A percentile compares a stretch with the other conserved stretches of the same genome.
Evolutionary conservation across 2,329 filamentous ascomycete genomes (phyloP).

Genomic region (Rosellinia necatrix): DNA sequence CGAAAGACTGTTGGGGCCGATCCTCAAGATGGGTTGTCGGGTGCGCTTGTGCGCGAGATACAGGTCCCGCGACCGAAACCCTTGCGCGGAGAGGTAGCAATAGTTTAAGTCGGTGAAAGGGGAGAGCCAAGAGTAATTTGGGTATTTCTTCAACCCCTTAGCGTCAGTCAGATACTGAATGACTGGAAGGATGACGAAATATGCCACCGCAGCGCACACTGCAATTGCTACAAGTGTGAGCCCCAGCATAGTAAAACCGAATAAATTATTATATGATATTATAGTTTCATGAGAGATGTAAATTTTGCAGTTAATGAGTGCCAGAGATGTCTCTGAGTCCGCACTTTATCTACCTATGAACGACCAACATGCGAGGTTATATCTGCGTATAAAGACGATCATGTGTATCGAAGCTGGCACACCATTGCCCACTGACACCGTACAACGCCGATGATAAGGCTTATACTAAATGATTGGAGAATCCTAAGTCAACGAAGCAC

Average conservation of each 20-base stretch:
- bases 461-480: not conserved
- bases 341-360: not conserved
- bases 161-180: not conserved
- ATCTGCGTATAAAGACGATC: not conserved
- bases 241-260: not conserved
- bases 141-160: slow-evolving; percentile 1
- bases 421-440: not conserved
- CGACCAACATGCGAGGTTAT: not conserved
- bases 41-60: not conserved
- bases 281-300: not conserved
- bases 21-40: slow-evolving; percentile 1
- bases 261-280: not conserved
- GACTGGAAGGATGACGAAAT: not conserved
- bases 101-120: slow-evolving; percentile 5
- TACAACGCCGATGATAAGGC: not conserved
- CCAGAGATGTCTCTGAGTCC: not conserved
- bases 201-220: not conserved
- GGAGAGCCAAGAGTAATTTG: slow-evolving; percentile 3
- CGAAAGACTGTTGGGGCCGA: not conserved
- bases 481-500: too few relatives aligned
- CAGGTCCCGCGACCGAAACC: slow-evolving; percentile 1
- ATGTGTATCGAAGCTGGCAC: not conserved
- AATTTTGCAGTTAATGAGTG: not conserved
- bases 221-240: not conserved
- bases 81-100: slow-evolving; percentile 1